Evolutionary conservation across 1,284 basidiomycete species (phyloP), one percentile per base, ranked within the genome.

Genomic region (Ceratobasidium sp.): DNA sequence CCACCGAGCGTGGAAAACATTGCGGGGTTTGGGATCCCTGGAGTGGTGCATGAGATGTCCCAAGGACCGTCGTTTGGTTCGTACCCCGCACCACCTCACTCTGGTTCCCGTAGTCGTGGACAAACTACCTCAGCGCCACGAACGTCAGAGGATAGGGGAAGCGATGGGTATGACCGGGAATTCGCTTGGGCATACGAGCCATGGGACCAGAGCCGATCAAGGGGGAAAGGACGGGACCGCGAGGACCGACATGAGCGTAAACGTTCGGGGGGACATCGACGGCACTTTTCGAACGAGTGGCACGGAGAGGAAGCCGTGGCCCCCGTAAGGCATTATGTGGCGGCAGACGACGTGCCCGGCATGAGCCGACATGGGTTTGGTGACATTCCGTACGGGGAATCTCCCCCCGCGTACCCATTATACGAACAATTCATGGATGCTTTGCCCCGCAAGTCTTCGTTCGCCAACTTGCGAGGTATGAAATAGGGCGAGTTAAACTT

Each of bases 171-270:
- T 14, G 57, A 49, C 29, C 23, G 57, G 14, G 59, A 67, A 19
- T 67, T 46, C 23, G 14, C 36, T 30, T 67, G 62, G 62, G 14
- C 39, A 16, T 56, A 67, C 30, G 62, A 67, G 19, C 23, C 62
- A n/a, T 67, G 62, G 62, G 62, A 67, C 21, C 42, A 29, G 44
- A 60, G 41, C 44, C 52, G 62, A 27, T 46, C 47, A 46, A 50
- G 62, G 13, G 62, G 62, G n/a, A 67, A 67, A 44, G 62, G 36
- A 27, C 52, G 62, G 19, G 59, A 62, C n/a, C 59, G 59, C 9
- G 47, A 50, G 33, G 62, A 67, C 29, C 23, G 62, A 8, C 47
- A 64, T 19, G 19, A 41, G 19, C 39, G 41, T 14, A 41, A 58
- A 23, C 42, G 56, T 19, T 58, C 56, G 23, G 41, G 39, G 23